These are phyloP conservation scores for Ajuga reptans DNA, from an alignment of 305 asterid genomes.

Conservation along the genomic window DNA sequence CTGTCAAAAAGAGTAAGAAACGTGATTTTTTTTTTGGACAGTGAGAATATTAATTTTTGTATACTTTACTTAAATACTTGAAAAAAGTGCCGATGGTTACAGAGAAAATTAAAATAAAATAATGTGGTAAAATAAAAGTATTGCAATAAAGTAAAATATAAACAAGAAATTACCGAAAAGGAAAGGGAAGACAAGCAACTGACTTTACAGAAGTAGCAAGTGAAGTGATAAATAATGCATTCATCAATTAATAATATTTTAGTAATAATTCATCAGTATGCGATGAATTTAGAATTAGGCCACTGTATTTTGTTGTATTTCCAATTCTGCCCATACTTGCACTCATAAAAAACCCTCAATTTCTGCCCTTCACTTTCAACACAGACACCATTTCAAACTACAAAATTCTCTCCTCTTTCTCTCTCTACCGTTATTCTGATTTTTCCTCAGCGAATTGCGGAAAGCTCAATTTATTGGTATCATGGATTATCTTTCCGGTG, in stretches of 20 bases:
- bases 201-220: constrained; percentile 39
- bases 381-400: constrained; percentile 22
- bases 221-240: constrained; percentile 30
- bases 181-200: constrained; percentile 23
- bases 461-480: constrained; percentile 10
- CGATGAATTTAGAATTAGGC: constrained; percentile 13
- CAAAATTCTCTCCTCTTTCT: constrained; percentile 21
- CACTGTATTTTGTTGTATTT: constrained; percentile 15
- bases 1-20: too few relatives aligned
- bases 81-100: background rate
- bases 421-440: constrained; percentile 31
- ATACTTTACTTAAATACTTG: constrained; percentile 18
- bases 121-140: background rate
- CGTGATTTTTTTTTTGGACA: too few relatives aligned
- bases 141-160: background rate
- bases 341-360: constrained; percentile 58
- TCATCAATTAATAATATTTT: background rate
- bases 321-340: constrained; percentile 37
- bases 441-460: constrained; percentile 1
- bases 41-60: background rate
- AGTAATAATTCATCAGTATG: background rate
- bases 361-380: constrained; percentile 37
- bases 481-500: constrained; percentile 58
- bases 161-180: constrained; percentile 1
- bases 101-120: background rate